Conservation (phyloP, 176 grass and related monocot genomes). For the Calamus simplicifolius region DNA sequence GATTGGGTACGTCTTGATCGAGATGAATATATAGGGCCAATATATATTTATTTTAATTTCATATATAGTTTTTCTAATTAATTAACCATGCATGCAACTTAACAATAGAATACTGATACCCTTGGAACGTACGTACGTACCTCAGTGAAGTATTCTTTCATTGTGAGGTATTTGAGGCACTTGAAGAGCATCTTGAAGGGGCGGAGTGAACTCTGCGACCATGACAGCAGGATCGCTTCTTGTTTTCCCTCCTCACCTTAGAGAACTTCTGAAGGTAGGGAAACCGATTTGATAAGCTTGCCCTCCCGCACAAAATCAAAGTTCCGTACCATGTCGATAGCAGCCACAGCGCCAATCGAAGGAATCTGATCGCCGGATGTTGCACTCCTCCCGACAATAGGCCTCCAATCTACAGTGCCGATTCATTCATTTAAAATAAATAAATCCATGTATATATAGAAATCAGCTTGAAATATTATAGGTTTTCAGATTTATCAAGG, state of each 20-base stretch:
- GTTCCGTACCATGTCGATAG: constrained; percentile 24
- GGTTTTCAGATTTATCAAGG: too few species aligned
- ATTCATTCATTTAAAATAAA: too few species aligned
- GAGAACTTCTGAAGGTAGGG: constrained; percentile 15
- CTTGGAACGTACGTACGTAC: background rate
- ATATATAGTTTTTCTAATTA: too few species aligned
- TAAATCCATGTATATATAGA: too few species aligned
- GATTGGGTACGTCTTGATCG: too few species aligned
- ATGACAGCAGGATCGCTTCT: constrained; percentile 11
- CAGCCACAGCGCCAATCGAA: constrained; percentile 9
- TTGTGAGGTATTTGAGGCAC: constrained; percentile 3
- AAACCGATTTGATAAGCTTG: constrained; percentile 10
- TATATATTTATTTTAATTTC: too few species aligned
- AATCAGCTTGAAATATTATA: too few species aligned
- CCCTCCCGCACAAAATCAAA: constrained; percentile 8
- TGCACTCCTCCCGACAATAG: background rate
- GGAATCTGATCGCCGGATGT: background rate
- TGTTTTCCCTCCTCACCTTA: background rate
- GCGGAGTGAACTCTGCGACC: constrained; percentile 1
- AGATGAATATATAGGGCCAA: too few species aligned
- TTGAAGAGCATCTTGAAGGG: constrained; percentile 3
- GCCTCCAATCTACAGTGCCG: background rate
- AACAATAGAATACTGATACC: too few species aligned
- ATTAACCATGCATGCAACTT: too few species aligned
- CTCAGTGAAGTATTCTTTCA: constrained; percentile 11